Percentiles rank a stretch among this genome's conserved stretches.
phyloP scores from a whole-genome alignment of 2,329 filamentous ascomycete species.

The Aspergillus felis region DNA sequence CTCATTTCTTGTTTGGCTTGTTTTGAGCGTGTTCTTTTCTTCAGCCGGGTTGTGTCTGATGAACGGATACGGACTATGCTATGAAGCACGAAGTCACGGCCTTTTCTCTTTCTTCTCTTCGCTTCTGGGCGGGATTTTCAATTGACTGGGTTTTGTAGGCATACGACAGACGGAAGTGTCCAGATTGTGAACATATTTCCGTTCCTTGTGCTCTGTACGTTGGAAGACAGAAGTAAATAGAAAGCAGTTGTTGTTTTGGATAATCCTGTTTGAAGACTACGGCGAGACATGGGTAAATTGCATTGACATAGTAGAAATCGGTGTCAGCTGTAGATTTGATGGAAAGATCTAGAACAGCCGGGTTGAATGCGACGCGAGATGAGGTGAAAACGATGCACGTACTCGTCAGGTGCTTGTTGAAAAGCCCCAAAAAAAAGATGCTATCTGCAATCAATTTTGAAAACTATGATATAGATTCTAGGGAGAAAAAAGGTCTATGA shows the following conservation, averaged over 20 bases:
- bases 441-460: background rate
- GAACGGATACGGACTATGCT: slow-evolving; percentile 1
- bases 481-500: background rate
- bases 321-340: background rate
- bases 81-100: slow-evolving; percentile 9
- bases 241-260: background rate
- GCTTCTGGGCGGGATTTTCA: background rate
- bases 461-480: background rate
- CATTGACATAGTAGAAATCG: background rate
- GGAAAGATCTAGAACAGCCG: no score
- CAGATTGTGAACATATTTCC: no score
- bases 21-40: slow-evolving; percentile 4
- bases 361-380: background rate
- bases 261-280: background rate
- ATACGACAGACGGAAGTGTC: background rate
- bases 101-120: background rate
- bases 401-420: background rate
- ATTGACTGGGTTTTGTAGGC: background rate
- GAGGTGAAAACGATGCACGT: background rate
- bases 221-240: background rate
- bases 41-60: slow-evolving; percentile 1
- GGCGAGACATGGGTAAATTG: background rate
- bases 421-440: background rate
- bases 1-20: background rate
- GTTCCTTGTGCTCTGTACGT: background rate